A percentile compares a stretch with the other conserved stretches of the same genome.
Conservation (phyloP, 169 alveolate genomes). For the Plasmodium blacklocki region DNA sequence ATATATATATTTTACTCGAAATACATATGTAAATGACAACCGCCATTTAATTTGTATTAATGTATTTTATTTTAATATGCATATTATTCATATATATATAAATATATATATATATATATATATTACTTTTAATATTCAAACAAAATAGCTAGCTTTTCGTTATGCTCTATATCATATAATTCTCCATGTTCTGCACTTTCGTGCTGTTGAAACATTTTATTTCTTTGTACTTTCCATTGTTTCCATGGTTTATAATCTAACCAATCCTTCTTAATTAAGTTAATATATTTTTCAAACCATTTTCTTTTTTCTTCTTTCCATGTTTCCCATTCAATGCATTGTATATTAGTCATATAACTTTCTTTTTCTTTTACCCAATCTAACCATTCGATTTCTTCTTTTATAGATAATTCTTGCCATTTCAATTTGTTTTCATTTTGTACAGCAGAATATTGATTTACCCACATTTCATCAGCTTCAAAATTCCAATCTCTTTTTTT, state of each 20-base stretch:
- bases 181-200: background rate
- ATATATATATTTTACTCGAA: no score
- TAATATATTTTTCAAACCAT: conserved; percentile 12
- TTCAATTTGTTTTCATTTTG: conserved; percentile 18
- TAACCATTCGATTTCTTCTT: conserved; percentile 33
- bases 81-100: no score
- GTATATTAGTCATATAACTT: background rate
- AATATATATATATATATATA: no score
- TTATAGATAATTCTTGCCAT: conserved; percentile 15
- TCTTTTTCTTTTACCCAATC: conserved; percentile 33
- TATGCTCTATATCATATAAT: conserved; percentile 7
- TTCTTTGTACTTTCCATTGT: conserved; percentile 13
- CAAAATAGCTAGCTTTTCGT: background rate
- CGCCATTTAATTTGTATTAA: no score
- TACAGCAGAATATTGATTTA: background rate
- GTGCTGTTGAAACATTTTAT: conserved; percentile 3
- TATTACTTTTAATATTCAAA: no score
- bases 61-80: no score
- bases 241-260: conserved; percentile 42
- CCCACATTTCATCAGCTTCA: conserved; percentile 32
- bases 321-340: conserved; percentile 17
- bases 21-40: no score
- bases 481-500: conserved; percentile 26
- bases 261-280: conserved; percentile 11
- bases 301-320: conserved; percentile 50